These are phyloP conservation scores for Penicillium sp. DNA, from an alignment of 2,329 filamentous ascomycete species.

Conservation along the genomic window DNA sequence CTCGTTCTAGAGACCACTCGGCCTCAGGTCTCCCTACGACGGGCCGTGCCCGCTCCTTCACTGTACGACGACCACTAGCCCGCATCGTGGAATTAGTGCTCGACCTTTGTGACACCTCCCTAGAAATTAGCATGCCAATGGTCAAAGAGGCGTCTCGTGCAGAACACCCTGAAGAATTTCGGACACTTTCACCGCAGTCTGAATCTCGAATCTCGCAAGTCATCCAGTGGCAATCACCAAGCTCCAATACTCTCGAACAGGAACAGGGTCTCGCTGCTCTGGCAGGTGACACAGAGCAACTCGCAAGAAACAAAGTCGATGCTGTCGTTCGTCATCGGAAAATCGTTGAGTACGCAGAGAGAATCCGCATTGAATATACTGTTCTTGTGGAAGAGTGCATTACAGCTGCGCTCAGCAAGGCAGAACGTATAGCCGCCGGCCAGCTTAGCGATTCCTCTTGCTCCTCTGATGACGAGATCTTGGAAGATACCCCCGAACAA, in stretches of 20 bases:
- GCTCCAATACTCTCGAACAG: conserved; percentile 85
- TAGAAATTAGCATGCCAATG: conserved; percentile 91
- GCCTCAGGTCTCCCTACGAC: conserved; percentile 68
- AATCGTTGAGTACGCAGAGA: conserved; percentile 93
- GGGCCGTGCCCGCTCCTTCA: conserved; percentile 80
- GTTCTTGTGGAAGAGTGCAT: conserved; percentile 95
- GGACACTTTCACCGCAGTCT: conserved; percentile 92
- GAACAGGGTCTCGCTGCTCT: conserved; percentile 84
- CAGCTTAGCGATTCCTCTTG: conserved; percentile 75
- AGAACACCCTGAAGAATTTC: conserved; percentile 68
- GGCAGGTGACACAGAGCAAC: conserved; percentile 85
- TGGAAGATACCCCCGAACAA: conserved; percentile 35
- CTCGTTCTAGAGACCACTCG: conserved; percentile 69
- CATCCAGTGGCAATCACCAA: conserved; percentile 93
- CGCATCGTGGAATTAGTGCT: conserved; percentile 93
- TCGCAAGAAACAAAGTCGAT: conserved; percentile 86
- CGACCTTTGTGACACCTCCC: conserved; percentile 90
- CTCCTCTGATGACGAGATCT: conserved; percentile 58
- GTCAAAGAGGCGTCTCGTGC: conserved; percentile 75
- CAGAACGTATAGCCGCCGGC: conserved; percentile 81
- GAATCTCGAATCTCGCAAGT: conserved; percentile 94
- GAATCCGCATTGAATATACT: conserved; percentile 91
- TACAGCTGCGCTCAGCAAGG: conserved; percentile 84
- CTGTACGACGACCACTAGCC: conserved; percentile 82
- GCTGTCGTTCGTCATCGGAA: conserved; percentile 86